Base-by-base conservation (phyloP, 805 yeast genomes). In the Jamesozyma spencerorum region DNA sequence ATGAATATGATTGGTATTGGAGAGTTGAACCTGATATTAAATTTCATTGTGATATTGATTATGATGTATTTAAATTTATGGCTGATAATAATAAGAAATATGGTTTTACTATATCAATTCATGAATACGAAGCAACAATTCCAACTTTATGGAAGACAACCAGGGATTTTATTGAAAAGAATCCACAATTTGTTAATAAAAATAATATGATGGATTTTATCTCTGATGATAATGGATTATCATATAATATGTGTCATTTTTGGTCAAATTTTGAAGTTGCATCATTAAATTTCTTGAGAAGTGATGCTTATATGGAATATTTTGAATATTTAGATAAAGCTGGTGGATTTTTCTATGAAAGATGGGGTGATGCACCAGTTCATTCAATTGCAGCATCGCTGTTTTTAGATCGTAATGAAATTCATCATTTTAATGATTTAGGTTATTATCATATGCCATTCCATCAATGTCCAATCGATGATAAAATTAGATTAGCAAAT, bases 281-380 rank as follows among this genome's bases (percentile, higher is more conserved):
- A 6, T 73, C 77, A 40, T 70, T 85, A 61, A 71, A 74, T 41
- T 74, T 85, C 60, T 84, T 86, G 85, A 72, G 92, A 58, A 62
- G 75, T 15, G 75, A 79, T 39, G 85, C 85, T 7, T 86, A 86
- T 58, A 51, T 62, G 35, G 70, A 73, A 42, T 86, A 80, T 62
- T 86, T 86, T 52, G 81, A 83, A 15, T 66, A 71, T 51, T 72
- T 86, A 54, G 95, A 86, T 63, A 62, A 74, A 46, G 74, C 81
- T 13, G 95, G 95, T 60, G 95, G 95, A n/a, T 86, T 86, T 66
- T 86, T 82, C 67, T 86, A 85, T 62, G 87, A 83, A 68, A 74
- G 95, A 64, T 85, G 94, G 95, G 94, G 95, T 52, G 95, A 85
- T 63, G 95, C 94, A 20, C 95, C 95, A 28, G 81, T 85, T 37